Evolutionary conservation across 179 eudicot genomes (phyloP).

Genomic region (Silene vulgaris): DNA sequence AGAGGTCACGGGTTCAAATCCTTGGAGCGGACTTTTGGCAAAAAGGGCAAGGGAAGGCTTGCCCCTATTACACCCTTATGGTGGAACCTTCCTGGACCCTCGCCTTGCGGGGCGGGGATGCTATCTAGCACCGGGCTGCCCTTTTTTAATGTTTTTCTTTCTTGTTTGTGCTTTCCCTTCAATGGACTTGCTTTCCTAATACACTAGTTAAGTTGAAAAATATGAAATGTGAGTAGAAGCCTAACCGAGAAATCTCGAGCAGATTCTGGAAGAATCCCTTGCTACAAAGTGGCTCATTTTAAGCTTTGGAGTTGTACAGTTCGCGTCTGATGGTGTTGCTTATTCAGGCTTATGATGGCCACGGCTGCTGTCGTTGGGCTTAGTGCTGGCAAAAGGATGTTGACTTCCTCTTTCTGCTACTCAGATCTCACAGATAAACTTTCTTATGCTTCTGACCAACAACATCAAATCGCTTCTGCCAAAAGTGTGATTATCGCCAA

Average conservation of each 20-base stretch:
- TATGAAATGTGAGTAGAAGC: slow-evolving; percentile 10
- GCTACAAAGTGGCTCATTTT: slow-evolving; percentile 20
- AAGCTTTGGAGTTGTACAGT: slow-evolving; percentile 26
- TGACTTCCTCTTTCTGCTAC: slow-evolving; percentile 55
- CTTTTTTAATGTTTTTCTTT: background rate
- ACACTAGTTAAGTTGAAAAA: background rate
- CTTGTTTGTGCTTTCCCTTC: background rate
- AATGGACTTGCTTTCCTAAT: background rate
- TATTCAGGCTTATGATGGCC: slow-evolving; percentile 58
- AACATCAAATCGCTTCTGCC: slow-evolving; percentile 36
- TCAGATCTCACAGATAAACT: slow-evolving; percentile 57
- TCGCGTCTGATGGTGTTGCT: slow-evolving; percentile 44
- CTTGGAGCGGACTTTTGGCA: no score
- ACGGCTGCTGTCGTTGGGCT: slow-evolving; percentile 80
- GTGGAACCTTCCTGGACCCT: no score
- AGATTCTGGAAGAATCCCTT: slow-evolving; percentile 25
- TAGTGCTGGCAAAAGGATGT: slow-evolving; percentile 67
- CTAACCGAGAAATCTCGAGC: slow-evolving; percentile 26
- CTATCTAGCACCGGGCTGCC: no score
- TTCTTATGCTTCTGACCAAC: slow-evolving; percentile 38
- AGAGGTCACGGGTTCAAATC: no score
- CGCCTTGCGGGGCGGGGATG: no score
- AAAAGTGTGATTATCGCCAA: slow-evolving; percentile 52
- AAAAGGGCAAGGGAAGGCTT: no score
- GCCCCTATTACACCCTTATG: no score